Percentiles rank a stretch among this genome's conserved stretches.
Evolutionary conservation across 441 rosid species (phyloP).

Genomic region (Bocquillonia castaneifolia): DNA sequence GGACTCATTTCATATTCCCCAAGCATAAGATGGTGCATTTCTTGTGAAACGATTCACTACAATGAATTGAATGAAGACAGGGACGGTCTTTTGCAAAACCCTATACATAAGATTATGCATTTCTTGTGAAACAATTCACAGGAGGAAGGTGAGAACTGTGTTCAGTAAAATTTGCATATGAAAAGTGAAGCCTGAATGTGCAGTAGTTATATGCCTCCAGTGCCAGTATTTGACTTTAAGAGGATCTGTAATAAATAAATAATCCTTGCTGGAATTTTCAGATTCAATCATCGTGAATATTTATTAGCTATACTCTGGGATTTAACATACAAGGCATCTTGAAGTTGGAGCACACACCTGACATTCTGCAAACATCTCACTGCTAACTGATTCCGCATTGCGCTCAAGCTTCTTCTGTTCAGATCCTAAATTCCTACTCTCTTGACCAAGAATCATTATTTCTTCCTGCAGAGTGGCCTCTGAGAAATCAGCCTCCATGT

Average conservation of each 20-base stretch:
- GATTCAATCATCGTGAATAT: background rate
- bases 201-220: background rate
- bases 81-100: no score
- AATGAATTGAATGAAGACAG: no score
- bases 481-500: conserved; percentile 34
- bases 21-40: no score
- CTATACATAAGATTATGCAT: no score
- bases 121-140: background rate
- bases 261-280: background rate
- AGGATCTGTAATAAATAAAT: background rate
- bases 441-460: conserved; percentile 52
- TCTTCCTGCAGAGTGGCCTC: conserved; percentile 71
- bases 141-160: background rate
- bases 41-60: no score
- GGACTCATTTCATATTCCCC: no score
- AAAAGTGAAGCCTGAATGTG: background rate
- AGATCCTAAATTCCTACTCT: conserved; percentile 53
- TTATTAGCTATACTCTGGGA: background rate
- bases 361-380: conserved; percentile 94
- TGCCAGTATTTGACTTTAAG: background rate
- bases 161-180: background rate
- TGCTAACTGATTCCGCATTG: conserved; percentile 91
- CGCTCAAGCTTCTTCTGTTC: conserved; percentile 91
- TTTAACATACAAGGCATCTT: background rate
- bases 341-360: conserved; percentile 51